Percentiles rank a stretch among this genome's conserved stretches.
These are phyloP conservation scores for Brettanomyces custersianus DNA, from an alignment of 805 yeast species.

Conservation along the genomic window DNA sequence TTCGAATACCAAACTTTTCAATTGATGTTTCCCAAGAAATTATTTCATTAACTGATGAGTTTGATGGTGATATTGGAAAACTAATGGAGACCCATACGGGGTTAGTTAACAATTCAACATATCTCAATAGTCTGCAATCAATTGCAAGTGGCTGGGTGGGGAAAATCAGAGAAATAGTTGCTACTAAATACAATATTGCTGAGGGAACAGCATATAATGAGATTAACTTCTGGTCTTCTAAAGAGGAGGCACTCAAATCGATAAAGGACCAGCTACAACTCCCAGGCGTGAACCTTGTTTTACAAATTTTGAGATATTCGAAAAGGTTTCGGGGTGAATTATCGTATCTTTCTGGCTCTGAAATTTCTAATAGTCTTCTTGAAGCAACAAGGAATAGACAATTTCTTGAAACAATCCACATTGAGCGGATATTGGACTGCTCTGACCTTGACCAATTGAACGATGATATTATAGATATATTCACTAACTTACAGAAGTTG, in stretches of 20 bases:
- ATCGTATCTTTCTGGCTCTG: conserved; percentile 65
- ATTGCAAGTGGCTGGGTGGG: conserved; percentile 69
- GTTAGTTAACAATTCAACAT: conserved; percentile 37
- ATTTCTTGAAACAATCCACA: conserved; percentile 62
- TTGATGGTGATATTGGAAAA: conserved; percentile 6
- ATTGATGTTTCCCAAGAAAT: conserved; percentile 44
- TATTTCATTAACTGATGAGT: conserved; percentile 25
- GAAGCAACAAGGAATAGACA: conserved; percentile 49
- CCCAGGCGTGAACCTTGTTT: conserved; percentile 44
- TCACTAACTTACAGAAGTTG: conserved; percentile 56
- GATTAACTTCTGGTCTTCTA: conserved; percentile 66
- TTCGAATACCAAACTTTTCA: conserved; percentile 58
- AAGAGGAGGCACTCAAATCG: conserved; percentile 50
- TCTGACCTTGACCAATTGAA: conserved; percentile 35
- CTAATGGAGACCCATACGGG: conserved; percentile 15
- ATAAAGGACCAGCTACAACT: conserved; percentile 50
- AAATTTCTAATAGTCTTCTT: conserved; percentile 45
- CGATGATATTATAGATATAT: conserved; percentile 36
- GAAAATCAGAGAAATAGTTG: conserved; percentile 48
- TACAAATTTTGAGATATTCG: conserved; percentile 54
- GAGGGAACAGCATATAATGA: conserved; percentile 59
- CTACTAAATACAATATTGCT: conserved; percentile 39
- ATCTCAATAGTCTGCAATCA: conserved; percentile 62
- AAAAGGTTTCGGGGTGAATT: conserved; percentile 75
- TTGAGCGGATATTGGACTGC: conserved; percentile 46